phyloP scores from a whole-genome alignment of 169 alveolate genomes.

The Eimeria maxima region DNA sequence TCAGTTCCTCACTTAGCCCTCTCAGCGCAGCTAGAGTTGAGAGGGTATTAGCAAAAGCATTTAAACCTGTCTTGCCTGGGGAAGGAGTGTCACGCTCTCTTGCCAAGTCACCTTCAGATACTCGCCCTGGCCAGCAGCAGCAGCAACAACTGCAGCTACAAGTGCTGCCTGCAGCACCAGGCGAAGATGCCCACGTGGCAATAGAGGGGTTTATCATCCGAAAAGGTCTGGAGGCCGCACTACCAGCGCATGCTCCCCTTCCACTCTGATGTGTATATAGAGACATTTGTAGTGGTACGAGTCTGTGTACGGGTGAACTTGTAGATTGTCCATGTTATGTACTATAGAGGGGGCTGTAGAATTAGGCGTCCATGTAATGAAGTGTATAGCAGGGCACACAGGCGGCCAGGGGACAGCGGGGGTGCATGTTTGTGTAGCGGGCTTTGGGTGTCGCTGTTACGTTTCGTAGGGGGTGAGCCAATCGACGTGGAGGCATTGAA shows the following conservation, averaged over 20 bases:
- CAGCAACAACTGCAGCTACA: constrained; percentile 21
- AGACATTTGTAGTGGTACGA: too few relatives aligned
- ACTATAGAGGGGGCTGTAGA: too few relatives aligned
- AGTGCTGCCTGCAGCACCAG: constrained; percentile 28
- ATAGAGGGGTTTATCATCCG: constrained; percentile 73
- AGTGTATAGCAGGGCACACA: neutral
- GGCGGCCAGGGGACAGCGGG: neutral
- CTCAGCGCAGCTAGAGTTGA: constrained; percentile 63
- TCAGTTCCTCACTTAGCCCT: constrained; percentile 85
- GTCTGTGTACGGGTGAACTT: too few relatives aligned
- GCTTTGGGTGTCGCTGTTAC: neutral
- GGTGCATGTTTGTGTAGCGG: neutral
- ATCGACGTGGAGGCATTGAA: constrained; percentile 84
- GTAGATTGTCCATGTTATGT: too few relatives aligned
- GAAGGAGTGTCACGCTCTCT: neutral
- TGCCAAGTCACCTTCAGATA: neutral
- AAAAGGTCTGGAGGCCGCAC: constrained; percentile 4
- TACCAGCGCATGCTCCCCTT: neutral
- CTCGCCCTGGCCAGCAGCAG: neutral
- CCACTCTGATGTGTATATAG: too few relatives aligned
- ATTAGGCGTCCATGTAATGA: neutral
- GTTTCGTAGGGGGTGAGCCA: constrained; percentile 79
- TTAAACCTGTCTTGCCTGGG: neutral
- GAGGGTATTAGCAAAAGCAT: constrained; percentile 28
- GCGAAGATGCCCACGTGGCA: constrained; percentile 39